Percentiles rank a stretch among this genome's conserved stretches.
These are phyloP conservation scores for Rhododendron vialii DNA, from an alignment of 148 eudicot genomes.

Conservation along the genomic window DNA sequence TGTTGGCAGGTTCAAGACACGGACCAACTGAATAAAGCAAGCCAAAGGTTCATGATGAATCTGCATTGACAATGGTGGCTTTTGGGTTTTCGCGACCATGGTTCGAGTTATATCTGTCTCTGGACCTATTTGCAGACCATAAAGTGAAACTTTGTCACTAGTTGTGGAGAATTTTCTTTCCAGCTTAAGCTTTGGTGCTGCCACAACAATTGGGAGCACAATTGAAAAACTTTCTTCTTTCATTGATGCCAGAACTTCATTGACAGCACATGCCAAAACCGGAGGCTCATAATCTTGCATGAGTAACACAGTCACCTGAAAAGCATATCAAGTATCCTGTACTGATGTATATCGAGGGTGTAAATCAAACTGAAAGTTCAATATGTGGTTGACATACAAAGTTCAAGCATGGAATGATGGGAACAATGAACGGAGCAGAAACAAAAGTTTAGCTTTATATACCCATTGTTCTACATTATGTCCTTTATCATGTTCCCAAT, in stretches of 20 bases:
- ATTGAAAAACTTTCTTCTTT: constrained; percentile 34
- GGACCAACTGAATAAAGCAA: constrained; percentile 57
- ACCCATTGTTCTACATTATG: background rate
- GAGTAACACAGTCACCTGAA: constrained; percentile 65
- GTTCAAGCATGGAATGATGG: background rate
- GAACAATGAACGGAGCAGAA: background rate
- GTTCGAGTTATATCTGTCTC: constrained; percentile 35
- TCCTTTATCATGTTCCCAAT: background rate
- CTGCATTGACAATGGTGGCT: constrained; percentile 51
- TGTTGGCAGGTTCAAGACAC: constrained; percentile 46
- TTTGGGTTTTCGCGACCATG: constrained; percentile 36
- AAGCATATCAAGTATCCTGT: background rate
- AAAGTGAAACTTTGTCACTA: constrained; percentile 27
- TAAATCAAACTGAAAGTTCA: background rate
- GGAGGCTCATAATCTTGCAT: constrained; percentile 62
- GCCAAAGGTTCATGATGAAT: constrained; percentile 66
- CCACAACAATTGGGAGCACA: constrained; percentile 52
- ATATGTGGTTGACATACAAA: background rate
- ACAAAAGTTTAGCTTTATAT: background rate
- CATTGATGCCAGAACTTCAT: constrained; percentile 55
- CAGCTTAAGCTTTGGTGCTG: constrained; percentile 53
- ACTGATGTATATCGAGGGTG: background rate
- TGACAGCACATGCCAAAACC: constrained; percentile 59
- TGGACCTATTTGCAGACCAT: constrained; percentile 57
- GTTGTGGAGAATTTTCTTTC: constrained; percentile 34